phyloP scores from a whole-genome alignment of 108 stramenopile species.

The Fragilariopsis cylindrus region DNA sequence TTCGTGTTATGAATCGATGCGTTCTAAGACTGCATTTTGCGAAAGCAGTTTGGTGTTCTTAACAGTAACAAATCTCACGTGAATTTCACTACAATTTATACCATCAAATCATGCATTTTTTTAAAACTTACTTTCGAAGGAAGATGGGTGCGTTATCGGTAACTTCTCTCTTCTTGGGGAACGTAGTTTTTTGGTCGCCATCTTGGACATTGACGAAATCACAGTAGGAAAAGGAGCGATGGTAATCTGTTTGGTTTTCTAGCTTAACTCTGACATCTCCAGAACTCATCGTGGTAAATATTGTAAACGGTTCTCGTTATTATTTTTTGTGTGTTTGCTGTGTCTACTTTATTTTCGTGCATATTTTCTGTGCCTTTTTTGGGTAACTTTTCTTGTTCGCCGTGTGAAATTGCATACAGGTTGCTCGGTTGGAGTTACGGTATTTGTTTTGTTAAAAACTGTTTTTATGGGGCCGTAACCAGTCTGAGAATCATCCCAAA shows the following conservation, averaged over 20 bases:
- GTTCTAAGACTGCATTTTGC: neutral
- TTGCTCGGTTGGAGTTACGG: too few relatives aligned
- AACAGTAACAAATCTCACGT: neutral
- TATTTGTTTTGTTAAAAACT: too few relatives aligned
- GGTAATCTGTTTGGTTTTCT: neutral
- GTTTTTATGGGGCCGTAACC: too few relatives aligned
- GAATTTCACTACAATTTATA: neutral
- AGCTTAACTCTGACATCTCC: neutral
- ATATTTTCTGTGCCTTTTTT: too few relatives aligned
- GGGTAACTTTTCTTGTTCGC: too few relatives aligned
- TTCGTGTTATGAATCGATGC: neutral
- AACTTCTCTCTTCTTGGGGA: slow-evolving; percentile 23
- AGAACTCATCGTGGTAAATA: too few relatives aligned
- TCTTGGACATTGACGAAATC: neutral
- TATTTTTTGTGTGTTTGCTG: too few relatives aligned
- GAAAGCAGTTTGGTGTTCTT: neutral
- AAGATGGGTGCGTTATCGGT: slow-evolving; percentile 43
- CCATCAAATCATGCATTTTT: neutral
- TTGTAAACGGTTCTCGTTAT: too few relatives aligned
- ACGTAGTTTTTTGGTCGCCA: neutral
- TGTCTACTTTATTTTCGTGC: too few relatives aligned
- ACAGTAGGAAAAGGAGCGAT: neutral
- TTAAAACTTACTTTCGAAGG: slow-evolving; percentile 35
- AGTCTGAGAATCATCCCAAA: too few relatives aligned
- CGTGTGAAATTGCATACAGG: too few relatives aligned